phyloP scores from a whole-genome alignment of 805 yeast species.

The Pichia ethanolica region DNA sequence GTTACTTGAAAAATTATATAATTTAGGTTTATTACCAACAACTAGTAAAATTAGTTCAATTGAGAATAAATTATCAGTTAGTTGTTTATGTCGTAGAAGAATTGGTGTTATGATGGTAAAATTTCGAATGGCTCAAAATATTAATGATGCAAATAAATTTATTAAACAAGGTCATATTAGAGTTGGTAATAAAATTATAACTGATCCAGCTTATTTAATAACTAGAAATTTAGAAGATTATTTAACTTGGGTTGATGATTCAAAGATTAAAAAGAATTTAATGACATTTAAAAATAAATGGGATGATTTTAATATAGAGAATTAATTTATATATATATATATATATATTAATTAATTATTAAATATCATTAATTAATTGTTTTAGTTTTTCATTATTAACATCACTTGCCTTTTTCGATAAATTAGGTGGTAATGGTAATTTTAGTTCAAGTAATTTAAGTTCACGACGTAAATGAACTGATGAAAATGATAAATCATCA shows the following conservation, averaged over 20 bases:
- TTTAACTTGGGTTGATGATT: constrained; percentile 94
- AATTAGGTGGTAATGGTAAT: constrained; percentile 57
- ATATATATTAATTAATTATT: constrained; percentile 5
- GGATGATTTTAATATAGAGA: constrained; percentile 43
- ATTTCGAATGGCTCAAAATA: constrained; percentile 84
- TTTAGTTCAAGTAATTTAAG: constrained; percentile 57
- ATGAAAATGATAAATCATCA: constrained; percentile 46
- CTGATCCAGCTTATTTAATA: constrained; percentile 92
- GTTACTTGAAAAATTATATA: constrained; percentile 76
- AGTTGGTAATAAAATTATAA: constrained; percentile 91
- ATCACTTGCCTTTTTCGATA: constrained; percentile 64
- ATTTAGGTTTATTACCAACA: constrained; percentile 85
- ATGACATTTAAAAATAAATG: constrained; percentile 76
- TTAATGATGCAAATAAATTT: constrained; percentile 82
- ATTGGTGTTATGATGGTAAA: constrained; percentile 93
- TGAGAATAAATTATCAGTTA: constrained; percentile 86
- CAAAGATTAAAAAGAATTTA: constrained; percentile 86
- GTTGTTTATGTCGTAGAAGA: constrained; percentile 87
- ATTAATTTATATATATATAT: constrained; percentile 10
- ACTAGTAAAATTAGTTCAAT: constrained; percentile 84
- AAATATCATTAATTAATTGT: constrained; percentile 31
- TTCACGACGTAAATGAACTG: constrained; percentile 57
- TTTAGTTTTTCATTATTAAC: constrained; percentile 53
- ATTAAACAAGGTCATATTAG: constrained; percentile 97
- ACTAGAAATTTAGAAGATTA: constrained; percentile 94